A percentile compares a stretch with the other conserved stretches of the same genome.
Conservation (phyloP, 345 rosid species). For the Mangifera indica region DNA sequence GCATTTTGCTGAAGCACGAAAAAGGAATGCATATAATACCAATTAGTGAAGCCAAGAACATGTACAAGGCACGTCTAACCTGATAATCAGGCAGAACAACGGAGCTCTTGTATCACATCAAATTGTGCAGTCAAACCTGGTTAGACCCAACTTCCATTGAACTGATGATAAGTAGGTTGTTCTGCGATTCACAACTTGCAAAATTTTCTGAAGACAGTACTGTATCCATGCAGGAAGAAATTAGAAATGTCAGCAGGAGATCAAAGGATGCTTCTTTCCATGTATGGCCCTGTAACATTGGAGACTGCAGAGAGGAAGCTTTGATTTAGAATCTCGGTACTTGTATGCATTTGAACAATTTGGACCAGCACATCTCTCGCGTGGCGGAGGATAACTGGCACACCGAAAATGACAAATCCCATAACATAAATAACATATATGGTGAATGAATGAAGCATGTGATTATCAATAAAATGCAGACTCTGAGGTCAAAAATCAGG, state of each 20-base stretch:
- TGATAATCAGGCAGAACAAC: background rate
- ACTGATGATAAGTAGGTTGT: background rate
- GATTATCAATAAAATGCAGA: background rate
- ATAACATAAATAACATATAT: background rate
- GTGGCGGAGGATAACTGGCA: constrained; percentile 69
- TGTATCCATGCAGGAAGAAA: background rate
- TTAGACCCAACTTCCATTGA: constrained; percentile 3
- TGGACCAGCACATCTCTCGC: constrained; percentile 76
- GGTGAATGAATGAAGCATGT: background rate
- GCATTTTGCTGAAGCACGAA: background rate
- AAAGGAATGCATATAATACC: background rate
- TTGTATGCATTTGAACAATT: constrained; percentile 64
- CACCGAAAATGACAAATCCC: background rate
- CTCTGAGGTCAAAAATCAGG: background rate
- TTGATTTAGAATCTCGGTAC: constrained; percentile 72
- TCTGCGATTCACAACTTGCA: constrained; percentile 1
- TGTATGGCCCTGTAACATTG: constrained; percentile 65
- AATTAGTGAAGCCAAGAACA: background rate
- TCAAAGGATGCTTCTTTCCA: constrained; percentile 33
- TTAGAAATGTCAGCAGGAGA: constrained; percentile 25
- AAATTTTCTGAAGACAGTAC: background rate
- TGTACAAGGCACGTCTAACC: background rate
- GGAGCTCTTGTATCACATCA: background rate
- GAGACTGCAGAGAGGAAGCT: constrained; percentile 79
- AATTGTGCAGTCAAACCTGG: background rate